Conservation (phyloP, 208 protist species). For the Leishmania tarentolae region DNA sequence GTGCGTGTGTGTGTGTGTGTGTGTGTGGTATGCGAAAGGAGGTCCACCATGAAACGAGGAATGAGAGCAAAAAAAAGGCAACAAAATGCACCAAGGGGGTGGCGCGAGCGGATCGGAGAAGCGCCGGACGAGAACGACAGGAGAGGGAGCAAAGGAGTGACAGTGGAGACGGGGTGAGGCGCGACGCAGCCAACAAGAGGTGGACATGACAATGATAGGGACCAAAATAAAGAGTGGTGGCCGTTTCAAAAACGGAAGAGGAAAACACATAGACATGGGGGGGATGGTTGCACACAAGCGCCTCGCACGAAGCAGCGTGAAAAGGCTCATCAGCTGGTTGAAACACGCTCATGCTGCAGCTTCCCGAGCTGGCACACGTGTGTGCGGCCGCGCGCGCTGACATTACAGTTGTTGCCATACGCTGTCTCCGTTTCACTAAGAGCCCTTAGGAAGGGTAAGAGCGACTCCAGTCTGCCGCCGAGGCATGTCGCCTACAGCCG, state of each 20-base stretch:
- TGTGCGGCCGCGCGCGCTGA: background rate
- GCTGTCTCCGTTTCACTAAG: background rate
- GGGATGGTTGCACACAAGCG: too few species aligned
- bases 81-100: background rate
- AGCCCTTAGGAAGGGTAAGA: background rate
- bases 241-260: background rate
- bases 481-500: background rate
- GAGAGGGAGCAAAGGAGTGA: background rate
- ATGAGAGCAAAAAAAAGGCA: background rate
- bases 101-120: background rate
- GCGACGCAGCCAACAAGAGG: background rate
- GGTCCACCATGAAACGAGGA: background rate
- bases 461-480: background rate
- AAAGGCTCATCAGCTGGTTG: background rate
- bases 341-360: background rate
- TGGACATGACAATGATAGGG: background rate
- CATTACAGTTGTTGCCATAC: too few species aligned
- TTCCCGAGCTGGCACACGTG: background rate
- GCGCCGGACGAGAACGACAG: background rate
- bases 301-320: background rate
- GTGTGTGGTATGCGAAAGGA: background rate
- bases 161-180: background rate
- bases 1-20: background rate
- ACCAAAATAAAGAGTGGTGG: background rate
- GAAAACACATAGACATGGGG: background rate